phyloP scores from a whole-genome alignment of 2,329 filamentous ascomycete genomes.

The Aspergillaceae sp. region DNA sequence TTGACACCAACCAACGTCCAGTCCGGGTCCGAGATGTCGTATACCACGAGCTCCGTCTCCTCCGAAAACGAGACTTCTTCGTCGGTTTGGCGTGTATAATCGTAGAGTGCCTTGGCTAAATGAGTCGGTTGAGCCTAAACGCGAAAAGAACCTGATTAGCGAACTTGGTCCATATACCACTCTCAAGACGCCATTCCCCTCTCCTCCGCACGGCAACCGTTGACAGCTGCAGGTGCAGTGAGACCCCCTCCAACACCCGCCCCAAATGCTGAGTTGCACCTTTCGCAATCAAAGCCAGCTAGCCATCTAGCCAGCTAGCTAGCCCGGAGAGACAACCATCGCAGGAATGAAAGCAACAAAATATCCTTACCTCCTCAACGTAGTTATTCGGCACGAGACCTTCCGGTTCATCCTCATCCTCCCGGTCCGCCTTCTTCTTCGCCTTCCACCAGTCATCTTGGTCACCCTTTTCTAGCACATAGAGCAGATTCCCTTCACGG shows the following conservation, averaged over 20 bases:
- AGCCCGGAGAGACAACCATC: not conserved
- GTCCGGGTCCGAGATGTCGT: slow-evolving; percentile 84
- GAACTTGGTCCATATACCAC: not conserved
- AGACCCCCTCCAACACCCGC: no score
- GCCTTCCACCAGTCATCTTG: slow-evolving; percentile 92
- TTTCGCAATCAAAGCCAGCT: no score
- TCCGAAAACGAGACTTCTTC: slow-evolving; percentile 95
- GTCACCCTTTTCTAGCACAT: slow-evolving; percentile 71
- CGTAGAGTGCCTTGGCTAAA: slow-evolving; percentile 87
- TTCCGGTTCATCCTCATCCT: slow-evolving; percentile 84
- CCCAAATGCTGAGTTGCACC: no score
- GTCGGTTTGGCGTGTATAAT: slow-evolving; percentile 94
- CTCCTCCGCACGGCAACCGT: not conserved
- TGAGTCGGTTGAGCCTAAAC: slow-evolving; percentile 55
- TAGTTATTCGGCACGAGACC: slow-evolving; percentile 93
- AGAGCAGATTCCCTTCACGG: slow-evolving; percentile 77
- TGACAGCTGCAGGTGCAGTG: not conserved
- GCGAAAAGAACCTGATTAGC: not conserved
- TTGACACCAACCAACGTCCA: slow-evolving; percentile 88
- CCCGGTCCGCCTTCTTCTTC: slow-evolving; percentile 75
- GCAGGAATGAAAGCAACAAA: not conserved
- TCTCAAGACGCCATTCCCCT: not conserved
- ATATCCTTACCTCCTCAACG: slow-evolving; percentile 68
- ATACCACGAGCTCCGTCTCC: slow-evolving; percentile 73
- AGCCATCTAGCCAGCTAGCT: no score